These are phyloP conservation scores for Coemansia sp. DNA, from an alignment of 192 early-diverging fungal species.

Conservation along the genomic window DNA sequence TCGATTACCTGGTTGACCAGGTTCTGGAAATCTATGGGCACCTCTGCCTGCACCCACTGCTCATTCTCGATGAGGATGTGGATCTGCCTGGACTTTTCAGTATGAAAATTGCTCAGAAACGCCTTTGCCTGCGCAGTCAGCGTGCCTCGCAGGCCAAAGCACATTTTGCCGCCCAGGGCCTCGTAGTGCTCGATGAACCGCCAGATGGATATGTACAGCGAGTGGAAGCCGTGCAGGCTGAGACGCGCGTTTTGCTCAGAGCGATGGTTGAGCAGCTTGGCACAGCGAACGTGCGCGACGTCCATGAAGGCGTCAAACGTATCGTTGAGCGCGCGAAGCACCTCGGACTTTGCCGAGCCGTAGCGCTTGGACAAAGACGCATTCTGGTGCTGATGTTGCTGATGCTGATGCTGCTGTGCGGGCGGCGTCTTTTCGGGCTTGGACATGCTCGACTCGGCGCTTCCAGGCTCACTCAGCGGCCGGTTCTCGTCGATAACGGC, in stretches of 20 bases:
- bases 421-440: not conserved
- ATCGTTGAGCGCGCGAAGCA: constrained; percentile 67
- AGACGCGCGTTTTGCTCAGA: constrained; percentile 88
- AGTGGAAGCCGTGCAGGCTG: constrained; percentile 82
- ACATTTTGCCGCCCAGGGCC: constrained; percentile 74
- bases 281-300: constrained; percentile 79
- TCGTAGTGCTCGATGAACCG: constrained; percentile 82
- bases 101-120: constrained; percentile 90
- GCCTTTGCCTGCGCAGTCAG: constrained; percentile 89
- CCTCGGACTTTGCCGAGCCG: constrained; percentile 35
- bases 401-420: no score
- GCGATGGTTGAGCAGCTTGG: constrained; percentile 81
- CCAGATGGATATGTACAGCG: constrained; percentile 75
- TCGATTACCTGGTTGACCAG: constrained; percentile 72
- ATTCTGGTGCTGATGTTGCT: not conserved
- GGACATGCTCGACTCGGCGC: not conserved
- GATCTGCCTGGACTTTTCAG: constrained; percentile 84
- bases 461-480: constrained; percentile 22
- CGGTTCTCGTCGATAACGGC: constrained; percentile 63
- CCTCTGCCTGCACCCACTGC: constrained; percentile 90
- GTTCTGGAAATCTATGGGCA: constrained; percentile 91
- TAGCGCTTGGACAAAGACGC: constrained; percentile 14
- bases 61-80: constrained; percentile 90
- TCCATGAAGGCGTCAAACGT: constrained; percentile 80
- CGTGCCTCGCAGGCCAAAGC: constrained; percentile 86